These are phyloP conservation scores for Corymbia calophylla DNA, from an alignment of 441 rosid genomes.

Conservation along the genomic window DNA sequence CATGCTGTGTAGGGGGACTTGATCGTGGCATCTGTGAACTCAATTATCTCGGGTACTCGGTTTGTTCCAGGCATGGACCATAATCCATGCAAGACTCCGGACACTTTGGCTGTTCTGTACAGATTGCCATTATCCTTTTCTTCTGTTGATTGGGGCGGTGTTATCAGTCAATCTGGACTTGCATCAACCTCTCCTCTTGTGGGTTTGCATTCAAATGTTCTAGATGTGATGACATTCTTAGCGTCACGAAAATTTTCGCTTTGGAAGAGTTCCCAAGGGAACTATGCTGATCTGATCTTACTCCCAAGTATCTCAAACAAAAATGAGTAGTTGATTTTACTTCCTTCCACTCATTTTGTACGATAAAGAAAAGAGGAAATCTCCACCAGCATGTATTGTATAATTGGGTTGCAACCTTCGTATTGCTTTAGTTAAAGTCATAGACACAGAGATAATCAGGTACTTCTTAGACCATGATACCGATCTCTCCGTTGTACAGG, in stretches of 20 bases:
- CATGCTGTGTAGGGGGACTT: background rate
- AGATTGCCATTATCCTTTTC: background rate
- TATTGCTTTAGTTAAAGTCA: background rate
- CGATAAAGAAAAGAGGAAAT: background rate
- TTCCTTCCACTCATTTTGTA: background rate
- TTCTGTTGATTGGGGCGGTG: background rate
- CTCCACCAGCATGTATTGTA: background rate
- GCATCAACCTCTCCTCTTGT: background rate
- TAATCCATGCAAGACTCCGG: background rate
- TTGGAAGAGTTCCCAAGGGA: background rate
- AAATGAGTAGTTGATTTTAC: background rate
- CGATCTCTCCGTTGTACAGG: background rate
- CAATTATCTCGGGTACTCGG: background rate
- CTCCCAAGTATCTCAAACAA: background rate
- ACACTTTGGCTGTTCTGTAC: background rate
- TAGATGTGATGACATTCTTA: background rate
- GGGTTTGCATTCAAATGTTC: background rate
- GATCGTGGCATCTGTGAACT: background rate
- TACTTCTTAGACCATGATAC: background rate
- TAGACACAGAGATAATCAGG: background rate
- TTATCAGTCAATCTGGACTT: background rate
- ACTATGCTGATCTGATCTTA: background rate
- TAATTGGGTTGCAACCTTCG: background rate
- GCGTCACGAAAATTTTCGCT: background rate
- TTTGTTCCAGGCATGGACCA: background rate